Percentiles rank a stretch among this genome's conserved stretches.
These are phyloP conservation scores for Pyrus communis DNA, from an alignment of 306 rosid genomes.

Conservation along the genomic window DNA sequence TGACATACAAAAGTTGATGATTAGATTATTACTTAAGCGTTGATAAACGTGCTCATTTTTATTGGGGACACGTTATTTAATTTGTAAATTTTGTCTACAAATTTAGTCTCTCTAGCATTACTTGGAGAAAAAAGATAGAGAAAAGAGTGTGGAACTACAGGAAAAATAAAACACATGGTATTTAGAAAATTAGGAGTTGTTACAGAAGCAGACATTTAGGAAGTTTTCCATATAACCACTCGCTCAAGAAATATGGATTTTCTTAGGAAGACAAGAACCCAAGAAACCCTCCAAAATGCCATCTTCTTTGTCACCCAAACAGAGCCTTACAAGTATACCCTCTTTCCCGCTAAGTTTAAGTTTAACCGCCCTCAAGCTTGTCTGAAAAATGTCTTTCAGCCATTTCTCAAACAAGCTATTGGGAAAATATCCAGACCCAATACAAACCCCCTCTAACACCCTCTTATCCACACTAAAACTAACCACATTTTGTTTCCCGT, in stretches of 20 bases:
- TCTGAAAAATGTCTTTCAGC: constrained; percentile 71
- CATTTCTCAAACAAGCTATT: constrained; percentile 88
- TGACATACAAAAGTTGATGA: too few species aligned
- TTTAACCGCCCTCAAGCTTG: constrained; percentile 46
- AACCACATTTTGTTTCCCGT: constrained; percentile 30
- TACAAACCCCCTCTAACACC: constrained; percentile 57
- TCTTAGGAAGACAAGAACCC: constrained; percentile 73
- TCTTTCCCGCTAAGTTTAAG: constrained; percentile 56
- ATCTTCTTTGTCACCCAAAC: constrained; percentile 69
- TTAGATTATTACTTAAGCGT: too few species aligned
- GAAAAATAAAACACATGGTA: constrained; percentile 29
- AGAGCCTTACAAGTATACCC: constrained; percentile 68
- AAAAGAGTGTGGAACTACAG: background rate
- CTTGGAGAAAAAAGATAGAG: background rate
- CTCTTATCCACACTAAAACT: constrained; percentile 65
- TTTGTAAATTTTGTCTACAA: too few species aligned
- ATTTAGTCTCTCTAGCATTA: too few species aligned
- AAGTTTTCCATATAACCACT: constrained; percentile 27
- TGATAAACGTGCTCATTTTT: too few species aligned
- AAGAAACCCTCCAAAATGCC: constrained; percentile 60
- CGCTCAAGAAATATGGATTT: constrained; percentile 57
- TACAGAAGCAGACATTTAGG: constrained; percentile 42
- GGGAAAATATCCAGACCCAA: constrained; percentile 61
- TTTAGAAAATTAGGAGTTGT: constrained; percentile 48
- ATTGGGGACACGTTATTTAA: too few species aligned